Evolutionary conservation across 148 eudicot species (phyloP).

Genomic region (Vaccinium corymbosum): DNA sequence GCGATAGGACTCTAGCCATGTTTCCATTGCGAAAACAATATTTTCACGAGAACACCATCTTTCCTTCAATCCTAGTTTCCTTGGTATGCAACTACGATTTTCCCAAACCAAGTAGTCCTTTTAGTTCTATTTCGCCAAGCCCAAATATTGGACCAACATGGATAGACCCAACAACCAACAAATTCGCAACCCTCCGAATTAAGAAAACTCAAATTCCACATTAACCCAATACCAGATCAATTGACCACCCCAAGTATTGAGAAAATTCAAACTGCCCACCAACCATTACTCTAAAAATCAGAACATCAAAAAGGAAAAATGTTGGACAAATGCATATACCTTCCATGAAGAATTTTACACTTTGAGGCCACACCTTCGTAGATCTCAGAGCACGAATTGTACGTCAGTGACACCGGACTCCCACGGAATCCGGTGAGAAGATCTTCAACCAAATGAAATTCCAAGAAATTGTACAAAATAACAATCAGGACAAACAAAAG

Average conservation of each 20-base stretch:
- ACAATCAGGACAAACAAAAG: conserved; percentile 20
- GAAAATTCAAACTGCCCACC: not conserved
- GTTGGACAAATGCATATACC: conserved; percentile 31
- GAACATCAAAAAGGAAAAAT: not conserved
- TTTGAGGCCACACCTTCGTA: conserved; percentile 71
- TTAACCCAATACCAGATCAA: not conserved
- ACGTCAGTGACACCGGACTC: conserved; percentile 40
- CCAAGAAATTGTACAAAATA: conserved; percentile 63
- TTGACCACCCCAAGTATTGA: not conserved
- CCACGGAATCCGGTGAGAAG: conserved; percentile 68
- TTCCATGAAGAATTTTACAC: conserved; percentile 71
- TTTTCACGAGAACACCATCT: not conserved
- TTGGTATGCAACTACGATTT: not conserved
- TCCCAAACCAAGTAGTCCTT: not conserved
- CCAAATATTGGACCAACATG: not conserved
- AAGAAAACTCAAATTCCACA: not conserved
- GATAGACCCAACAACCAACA: not conserved
- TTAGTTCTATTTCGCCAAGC: not conserved
- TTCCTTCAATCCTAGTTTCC: not conserved
- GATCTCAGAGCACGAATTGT: conserved; percentile 48
- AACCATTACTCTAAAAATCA: not conserved
- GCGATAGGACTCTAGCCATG: not conserved
- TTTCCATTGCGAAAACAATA: not conserved
- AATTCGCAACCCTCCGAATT: not conserved
- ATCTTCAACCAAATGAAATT: conserved; percentile 66